Evolutionary conservation across 164 flowering plant genomes (phyloP), one percentile per base, ranked within the genome.

Genomic region (Litsea cubeba): DNA sequence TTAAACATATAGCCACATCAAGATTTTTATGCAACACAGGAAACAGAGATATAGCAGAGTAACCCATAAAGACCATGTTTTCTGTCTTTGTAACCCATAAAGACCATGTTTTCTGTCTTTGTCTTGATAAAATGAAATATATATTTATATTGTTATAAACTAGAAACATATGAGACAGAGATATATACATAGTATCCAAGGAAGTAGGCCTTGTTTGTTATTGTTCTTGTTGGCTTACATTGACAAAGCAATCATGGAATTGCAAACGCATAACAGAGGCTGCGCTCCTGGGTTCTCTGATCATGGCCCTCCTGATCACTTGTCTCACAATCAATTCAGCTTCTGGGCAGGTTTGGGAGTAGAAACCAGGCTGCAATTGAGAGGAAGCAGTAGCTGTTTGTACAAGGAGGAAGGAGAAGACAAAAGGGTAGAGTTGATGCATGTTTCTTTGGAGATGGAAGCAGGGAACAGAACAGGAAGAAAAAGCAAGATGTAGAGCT

Each of bases 221-320:
- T 12, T 63, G 46, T 35, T 35, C 8, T 35, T 35, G 46, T 35
- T 26, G 18, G 20, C 30, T 83, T 87, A 92, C 98, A 76, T 91
- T 87, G 14, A 95, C 99, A 51, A 95, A 88, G 81, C 98, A 95
- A 66, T 95, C 99, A 74, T 95, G 99, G 80, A 93, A 95, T 64
- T 95, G 99, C 67, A 93, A 79, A 22, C 99, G 91, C 98, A 95
- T 93, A 64, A 95, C 97, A 2, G 98, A 93, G 46, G 99, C 97
- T 0, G 75, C 90, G 67, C 86, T 88, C 67, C 97, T 80, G 17
- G 87, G 76, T 69, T 95, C 97, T 79, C 85, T 83, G 6, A 65
- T 17, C 86, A 89, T 79, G 79, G 95, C 88, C 50, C 76, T 82
- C 75, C 23, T 49, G 79, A 93, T 83, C 74, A 81, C 88, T 20